Evolutionary conservation across 305 asterid genomes (phyloP).

Genomic region (Fraxinus ornus): DNA sequence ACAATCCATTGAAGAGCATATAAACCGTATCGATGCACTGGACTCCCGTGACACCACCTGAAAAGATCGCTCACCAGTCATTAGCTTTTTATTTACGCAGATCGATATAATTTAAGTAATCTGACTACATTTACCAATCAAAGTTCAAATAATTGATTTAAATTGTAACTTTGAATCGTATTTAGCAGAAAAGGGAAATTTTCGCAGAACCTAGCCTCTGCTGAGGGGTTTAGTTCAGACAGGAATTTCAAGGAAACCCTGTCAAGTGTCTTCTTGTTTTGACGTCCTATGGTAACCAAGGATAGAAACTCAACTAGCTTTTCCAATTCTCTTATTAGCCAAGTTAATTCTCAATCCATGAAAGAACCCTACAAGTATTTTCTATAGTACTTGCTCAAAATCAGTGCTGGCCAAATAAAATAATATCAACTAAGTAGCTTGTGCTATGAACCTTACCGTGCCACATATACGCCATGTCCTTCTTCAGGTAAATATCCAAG

Average conservation of each 20-base stretch:
- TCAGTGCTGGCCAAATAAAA: not conserved
- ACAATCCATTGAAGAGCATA: slow-evolving; percentile 97
- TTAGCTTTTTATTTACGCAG: not conserved
- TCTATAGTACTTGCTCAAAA: not conserved
- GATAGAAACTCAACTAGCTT: not conserved
- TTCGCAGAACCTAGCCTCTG: not conserved
- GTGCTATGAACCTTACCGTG: slow-evolving; percentile 54
- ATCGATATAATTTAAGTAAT: not conserved
- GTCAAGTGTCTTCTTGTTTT: not conserved
- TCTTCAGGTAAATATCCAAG: slow-evolving; percentile 97
- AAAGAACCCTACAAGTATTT: not conserved
- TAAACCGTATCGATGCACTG: slow-evolving; percentile 86
- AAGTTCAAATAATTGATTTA: not conserved
- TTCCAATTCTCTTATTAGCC: not conserved
- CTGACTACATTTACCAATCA: not conserved
- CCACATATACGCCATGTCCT: slow-evolving; percentile 96
- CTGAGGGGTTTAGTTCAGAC: not conserved
- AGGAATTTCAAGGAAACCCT: not conserved
- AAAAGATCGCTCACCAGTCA: slow-evolving; percentile 11
- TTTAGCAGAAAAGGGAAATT: not conserved
- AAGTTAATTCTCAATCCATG: not conserved
- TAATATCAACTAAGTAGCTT: not conserved
- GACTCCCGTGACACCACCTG: slow-evolving; percentile 99
- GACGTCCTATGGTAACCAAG: not conserved
- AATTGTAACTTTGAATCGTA: slow-evolving; percentile 4